Evolutionary conservation across 768 basidiomycete genomes (phyloP).

Genomic region (Amanita pseudoporphyria): DNA sequence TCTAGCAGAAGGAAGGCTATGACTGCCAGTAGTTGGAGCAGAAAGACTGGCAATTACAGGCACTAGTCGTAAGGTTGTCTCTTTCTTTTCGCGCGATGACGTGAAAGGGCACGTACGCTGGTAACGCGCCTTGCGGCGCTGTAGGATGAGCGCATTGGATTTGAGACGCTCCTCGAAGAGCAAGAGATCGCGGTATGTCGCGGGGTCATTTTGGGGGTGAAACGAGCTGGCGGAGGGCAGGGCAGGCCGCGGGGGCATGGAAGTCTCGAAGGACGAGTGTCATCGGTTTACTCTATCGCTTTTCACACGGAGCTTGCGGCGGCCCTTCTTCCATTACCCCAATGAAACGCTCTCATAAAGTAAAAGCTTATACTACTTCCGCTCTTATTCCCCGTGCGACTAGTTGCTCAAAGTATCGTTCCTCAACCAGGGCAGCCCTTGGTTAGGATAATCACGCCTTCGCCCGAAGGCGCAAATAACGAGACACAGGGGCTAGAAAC

Average conservation of each 20-base stretch:
- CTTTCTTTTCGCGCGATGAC: conserved; percentile 1
- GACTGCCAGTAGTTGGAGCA: conserved; percentile 54
- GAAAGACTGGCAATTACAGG: conserved; percentile 48
- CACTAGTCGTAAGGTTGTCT: conserved; percentile 9
- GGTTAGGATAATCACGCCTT: too few relatives aligned
- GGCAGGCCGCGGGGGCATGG: conserved; percentile 27
- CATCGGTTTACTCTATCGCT: neutral
- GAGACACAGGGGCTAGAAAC: neutral
- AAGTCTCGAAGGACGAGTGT: neutral
- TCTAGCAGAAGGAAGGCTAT: conserved; percentile 58
- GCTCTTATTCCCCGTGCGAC: too few relatives aligned
- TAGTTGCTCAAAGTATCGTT: too few relatives aligned
- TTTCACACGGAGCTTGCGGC: conserved; percentile 4
- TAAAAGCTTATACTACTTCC: neutral
- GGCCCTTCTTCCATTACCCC: too few relatives aligned
- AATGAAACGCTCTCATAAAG: neutral
- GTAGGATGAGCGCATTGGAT: conserved; percentile 77
- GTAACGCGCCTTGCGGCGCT: conserved; percentile 72
- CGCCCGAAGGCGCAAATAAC: too few relatives aligned
- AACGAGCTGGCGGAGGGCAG: conserved; percentile 25
- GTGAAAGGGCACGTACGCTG: conserved; percentile 46
- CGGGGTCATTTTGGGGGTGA: conserved; percentile 59
- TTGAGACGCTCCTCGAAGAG: conserved; percentile 96
- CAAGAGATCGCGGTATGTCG: conserved; percentile 82
- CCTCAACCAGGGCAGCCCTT: too few relatives aligned